Conservation (phyloP, 2,329 filamentous ascomycete species). For the Cytospora leucostoma region DNA sequence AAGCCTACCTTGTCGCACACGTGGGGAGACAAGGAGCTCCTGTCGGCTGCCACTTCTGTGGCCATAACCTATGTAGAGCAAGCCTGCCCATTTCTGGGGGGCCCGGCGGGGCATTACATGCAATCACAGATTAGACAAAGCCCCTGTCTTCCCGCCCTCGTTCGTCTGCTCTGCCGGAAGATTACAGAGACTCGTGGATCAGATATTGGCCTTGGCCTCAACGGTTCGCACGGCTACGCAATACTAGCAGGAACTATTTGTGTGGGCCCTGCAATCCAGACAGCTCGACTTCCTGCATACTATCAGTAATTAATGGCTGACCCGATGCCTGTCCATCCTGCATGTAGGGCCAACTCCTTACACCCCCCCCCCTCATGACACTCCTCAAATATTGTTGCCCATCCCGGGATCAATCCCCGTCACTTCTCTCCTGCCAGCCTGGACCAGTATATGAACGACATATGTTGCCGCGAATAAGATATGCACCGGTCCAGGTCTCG, state of each 20-base stretch:
- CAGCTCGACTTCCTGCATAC: too few relatives aligned
- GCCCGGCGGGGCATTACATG: conserved; percentile 11
- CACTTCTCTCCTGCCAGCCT: neutral
- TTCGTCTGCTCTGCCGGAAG: neutral
- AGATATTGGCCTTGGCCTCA: neutral
- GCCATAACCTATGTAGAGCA: neutral
- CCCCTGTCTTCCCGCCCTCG: neutral
- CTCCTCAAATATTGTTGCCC: conserved; percentile 17
- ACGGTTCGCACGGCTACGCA: too few relatives aligned
- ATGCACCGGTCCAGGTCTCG: neutral
- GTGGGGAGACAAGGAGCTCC: neutral
- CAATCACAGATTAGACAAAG: conserved; percentile 8
- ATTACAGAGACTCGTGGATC: neutral
- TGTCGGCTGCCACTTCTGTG: neutral
- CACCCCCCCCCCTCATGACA: neutral
- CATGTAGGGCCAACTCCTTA: conserved; percentile 6
- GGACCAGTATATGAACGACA: neutral
- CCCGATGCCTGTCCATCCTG: neutral
- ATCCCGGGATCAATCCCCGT: conserved; percentile 7
- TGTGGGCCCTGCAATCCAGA: too few relatives aligned
- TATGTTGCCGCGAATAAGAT: too few relatives aligned
- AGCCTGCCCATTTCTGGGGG: conserved; percentile 9
- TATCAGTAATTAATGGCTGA: neutral
- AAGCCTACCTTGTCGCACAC: neutral
- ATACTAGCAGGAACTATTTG: too few relatives aligned